Evolutionary conservation across 176 grass and related monocot genomes (phyloP), one percentile per base, ranked within the genome.

Genomic region (Rhynchospora tenuis): DNA sequence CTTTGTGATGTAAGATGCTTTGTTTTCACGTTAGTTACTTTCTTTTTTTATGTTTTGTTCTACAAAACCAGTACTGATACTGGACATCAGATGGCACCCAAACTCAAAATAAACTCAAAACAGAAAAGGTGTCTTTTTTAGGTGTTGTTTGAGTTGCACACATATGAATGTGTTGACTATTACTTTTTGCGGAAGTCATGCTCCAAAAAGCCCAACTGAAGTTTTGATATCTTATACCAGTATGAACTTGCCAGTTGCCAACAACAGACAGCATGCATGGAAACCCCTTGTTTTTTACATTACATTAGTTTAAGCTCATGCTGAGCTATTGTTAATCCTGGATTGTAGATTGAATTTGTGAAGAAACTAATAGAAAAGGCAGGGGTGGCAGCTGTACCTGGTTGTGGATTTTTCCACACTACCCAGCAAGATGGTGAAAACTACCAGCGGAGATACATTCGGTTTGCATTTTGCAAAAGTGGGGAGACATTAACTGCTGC

Each of bases 391-490:
- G 90, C 90, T 11, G 95, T 94, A 23, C 95, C 95, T 62, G 95
- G 95, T 1, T 3, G 92, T 84, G 92, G 92, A 59, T 98, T 98
- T 84, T 98, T 97, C 84, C 94, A 97, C 79, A n/a, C 22, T 67
- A 76, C 52, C 15, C 55, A 8, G 7, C 22, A 46, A 62, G 56
- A 87, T 27, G 20, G n/a, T 54, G 83, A 85, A 59, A 90, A 47
- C 47, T 92, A 88, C 29, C 52, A 66, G 29, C 86, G 84, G 6
- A 81, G 84, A 46, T 94, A 92, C 70, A 85, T 98, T 29, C 92
- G 92, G 72, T 94, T 98, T 70, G 92, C 95, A 0, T 98, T 98
- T 59, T 98, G 95, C 85, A 98, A 98, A 84, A 89, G 92, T 9
- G 68, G 84, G 4, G 87, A 78, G 60, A 94, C 95, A 62, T 87